Conservation (phyloP, 345 rosid genomes). For the Lepidium africanum region DNA sequence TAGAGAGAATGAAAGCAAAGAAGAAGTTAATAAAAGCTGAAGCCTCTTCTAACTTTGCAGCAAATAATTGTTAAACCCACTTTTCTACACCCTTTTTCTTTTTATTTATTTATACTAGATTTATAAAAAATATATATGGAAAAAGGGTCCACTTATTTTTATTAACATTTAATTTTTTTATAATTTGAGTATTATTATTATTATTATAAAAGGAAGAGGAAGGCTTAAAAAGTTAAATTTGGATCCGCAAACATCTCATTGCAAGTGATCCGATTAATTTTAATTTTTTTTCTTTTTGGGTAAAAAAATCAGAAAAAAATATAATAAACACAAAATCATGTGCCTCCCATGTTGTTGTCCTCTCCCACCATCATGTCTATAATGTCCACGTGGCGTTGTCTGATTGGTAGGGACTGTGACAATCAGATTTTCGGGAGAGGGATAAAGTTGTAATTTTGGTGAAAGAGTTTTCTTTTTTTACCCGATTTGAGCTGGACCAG, state of each 20-base stretch:
- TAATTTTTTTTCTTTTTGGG: not conserved
- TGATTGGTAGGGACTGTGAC: constrained; percentile 23
- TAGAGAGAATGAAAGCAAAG: constrained; percentile 28
- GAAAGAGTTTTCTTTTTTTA: not conserved
- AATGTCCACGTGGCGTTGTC: constrained; percentile 20
- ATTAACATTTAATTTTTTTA: not conserved
- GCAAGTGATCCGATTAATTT: constrained; percentile 16
- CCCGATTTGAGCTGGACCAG: constrained; percentile 45
- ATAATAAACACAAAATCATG: constrained; percentile 28
- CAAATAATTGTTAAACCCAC: constrained; percentile 66
- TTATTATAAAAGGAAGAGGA: not conserved
- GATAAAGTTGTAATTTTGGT: not conserved
- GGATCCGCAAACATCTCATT: constrained; percentile 30
- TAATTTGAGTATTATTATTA: not conserved
- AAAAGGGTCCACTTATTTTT: constrained; percentile 20
- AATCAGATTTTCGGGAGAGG: constrained; percentile 9
- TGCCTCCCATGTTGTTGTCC: constrained; percentile 28
- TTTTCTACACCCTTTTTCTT: constrained; percentile 25
- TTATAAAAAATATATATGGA: no score
- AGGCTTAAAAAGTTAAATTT: constrained; percentile 18
- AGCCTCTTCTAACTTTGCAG: constrained; percentile 67
- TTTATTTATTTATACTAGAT: not conserved
- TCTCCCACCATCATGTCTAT: constrained; percentile 25
- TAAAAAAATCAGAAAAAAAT: not conserved
- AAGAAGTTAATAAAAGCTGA: constrained; percentile 54